Evolutionary conservation across 2,329 filamentous ascomycete genomes (phyloP), one percentile per base, ranked within the genome.

Genomic region (Clarireedia hainanense): DNA sequence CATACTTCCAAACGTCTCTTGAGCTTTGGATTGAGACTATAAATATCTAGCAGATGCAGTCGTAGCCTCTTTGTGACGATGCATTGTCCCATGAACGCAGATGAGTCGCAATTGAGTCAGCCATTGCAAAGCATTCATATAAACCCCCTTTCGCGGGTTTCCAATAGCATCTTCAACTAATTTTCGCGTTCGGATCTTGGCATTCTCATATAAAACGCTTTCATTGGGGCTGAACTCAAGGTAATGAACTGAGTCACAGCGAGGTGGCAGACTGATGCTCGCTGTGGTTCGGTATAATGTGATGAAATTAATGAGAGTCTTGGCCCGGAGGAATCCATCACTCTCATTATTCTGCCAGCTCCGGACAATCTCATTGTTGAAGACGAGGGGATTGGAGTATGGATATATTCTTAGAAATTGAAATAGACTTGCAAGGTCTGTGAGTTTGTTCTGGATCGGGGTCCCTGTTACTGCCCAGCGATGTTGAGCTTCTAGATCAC

Each of bases 401-500:
- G 57, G 54, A 15, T 30, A 34, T 15, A 36, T 39, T 2, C 55
- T 48, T 43, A 62, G 47, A 40, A 62, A 60, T 26, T 69, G 64
- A 42, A 69, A 10, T 60, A 70, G 47, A 62, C 66, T 51, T 59
- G 64, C 17, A 63, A 70, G 40, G 58, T 67, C 15, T 53, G 71
- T 27, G 61, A 70, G 46, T 54, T 67, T 20, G 65, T 71, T 57
- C 27, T 70, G 30, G 66, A 71, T 62, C 56, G 37, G 61, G 63
- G 40, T 64, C 26, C 45, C 58, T 65, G 48, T 65, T 47, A 23
- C 68, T 40, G 59, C 61, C 70, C 51, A 60, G 2, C 79, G 71
- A 1, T 71, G 74, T 5, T 70, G 68, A 0, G 77, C 73, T 2
- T 65, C 57, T 0, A 82, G 66, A 0, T 71, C 67, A 15, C 65